These are phyloP conservation scores for Termitomyces sp. DNA, from an alignment of 768 basidiomycete genomes.

Conservation along the genomic window DNA sequence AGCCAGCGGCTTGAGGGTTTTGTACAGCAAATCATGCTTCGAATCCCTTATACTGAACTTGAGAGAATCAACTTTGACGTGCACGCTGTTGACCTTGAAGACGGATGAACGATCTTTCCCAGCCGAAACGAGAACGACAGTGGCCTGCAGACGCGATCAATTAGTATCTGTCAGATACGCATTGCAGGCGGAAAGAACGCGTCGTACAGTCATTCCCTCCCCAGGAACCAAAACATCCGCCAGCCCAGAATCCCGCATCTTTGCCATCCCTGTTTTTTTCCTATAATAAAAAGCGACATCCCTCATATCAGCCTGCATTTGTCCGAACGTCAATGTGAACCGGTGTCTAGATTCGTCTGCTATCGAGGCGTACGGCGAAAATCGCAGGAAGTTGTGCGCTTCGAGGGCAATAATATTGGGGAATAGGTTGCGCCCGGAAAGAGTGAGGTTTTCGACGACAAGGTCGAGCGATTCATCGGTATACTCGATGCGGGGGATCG, in stretches of 20 bases:
- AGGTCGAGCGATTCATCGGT: constrained; percentile 82
- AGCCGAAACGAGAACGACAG: constrained; percentile 54
- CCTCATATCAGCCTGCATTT: constrained; percentile 92
- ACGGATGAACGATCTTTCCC: constrained; percentile 63
- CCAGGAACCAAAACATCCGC: constrained; percentile 87
- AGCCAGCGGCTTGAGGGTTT: constrained; percentile 74
- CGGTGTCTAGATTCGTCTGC: constrained; percentile 63
- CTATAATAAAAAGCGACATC: constrained; percentile 91
- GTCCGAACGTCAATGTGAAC: constrained; percentile 69
- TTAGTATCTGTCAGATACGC: neutral
- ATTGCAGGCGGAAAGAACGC: constrained; percentile 1
- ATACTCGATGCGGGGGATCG: constrained; percentile 94
- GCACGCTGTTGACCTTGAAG: constrained; percentile 65
- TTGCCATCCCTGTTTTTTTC: constrained; percentile 80
- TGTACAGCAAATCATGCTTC: constrained; percentile 88
- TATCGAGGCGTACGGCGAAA: constrained; percentile 67
- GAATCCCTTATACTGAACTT: constrained; percentile 89
- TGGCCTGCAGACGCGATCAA: constrained; percentile 31
- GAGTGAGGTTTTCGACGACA: constrained; percentile 88
- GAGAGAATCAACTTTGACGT: constrained; percentile 81
- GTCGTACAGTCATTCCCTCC: constrained; percentile 62
- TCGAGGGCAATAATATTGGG: constrained; percentile 74
- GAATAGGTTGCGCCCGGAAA: constrained; percentile 86
- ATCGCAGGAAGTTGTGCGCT: constrained; percentile 77
- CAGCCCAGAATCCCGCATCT: constrained; percentile 74